phyloP scores from a whole-genome alignment of 148 eudicot genomes.

The Rhododendron ovatum region DNA sequence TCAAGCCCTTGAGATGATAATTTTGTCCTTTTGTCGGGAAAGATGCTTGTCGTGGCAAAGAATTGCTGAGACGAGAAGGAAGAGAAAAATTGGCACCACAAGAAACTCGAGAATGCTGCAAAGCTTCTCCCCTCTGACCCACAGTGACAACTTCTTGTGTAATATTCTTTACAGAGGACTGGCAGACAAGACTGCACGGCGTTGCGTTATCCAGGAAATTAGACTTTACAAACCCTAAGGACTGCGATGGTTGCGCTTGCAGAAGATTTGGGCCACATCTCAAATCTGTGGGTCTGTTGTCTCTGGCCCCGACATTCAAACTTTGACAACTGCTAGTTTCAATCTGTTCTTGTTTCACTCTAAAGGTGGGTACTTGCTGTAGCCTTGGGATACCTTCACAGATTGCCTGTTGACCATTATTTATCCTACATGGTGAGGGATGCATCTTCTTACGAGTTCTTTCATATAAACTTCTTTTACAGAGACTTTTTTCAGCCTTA shows the following conservation, averaged over 20 bases:
- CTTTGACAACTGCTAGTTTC: background rate
- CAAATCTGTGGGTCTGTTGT: background rate
- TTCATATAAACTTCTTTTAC: background rate
- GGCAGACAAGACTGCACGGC: background rate
- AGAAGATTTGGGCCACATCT: background rate
- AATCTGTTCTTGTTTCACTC: constrained; percentile 5
- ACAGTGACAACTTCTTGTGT: background rate
- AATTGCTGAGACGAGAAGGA: background rate
- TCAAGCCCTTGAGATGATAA: background rate
- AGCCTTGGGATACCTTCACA: background rate
- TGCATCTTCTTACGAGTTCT: background rate
- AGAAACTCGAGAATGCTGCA: constrained; percentile 8
- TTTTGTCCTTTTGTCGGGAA: background rate
- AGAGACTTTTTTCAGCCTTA: background rate
- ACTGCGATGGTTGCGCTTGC: background rate
- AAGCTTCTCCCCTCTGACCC: constrained; percentile 1
- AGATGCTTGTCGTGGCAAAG: background rate
- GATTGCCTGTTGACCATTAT: constrained; percentile 6
- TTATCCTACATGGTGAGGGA: background rate
- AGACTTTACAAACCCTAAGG: background rate
- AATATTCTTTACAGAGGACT: background rate
- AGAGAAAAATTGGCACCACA: background rate
- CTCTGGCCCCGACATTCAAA: background rate
- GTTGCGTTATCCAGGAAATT: background rate
- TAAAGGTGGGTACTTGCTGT: background rate